Base-by-base conservation (phyloP, 257 asterid species). In the Vinca minor region DNA sequence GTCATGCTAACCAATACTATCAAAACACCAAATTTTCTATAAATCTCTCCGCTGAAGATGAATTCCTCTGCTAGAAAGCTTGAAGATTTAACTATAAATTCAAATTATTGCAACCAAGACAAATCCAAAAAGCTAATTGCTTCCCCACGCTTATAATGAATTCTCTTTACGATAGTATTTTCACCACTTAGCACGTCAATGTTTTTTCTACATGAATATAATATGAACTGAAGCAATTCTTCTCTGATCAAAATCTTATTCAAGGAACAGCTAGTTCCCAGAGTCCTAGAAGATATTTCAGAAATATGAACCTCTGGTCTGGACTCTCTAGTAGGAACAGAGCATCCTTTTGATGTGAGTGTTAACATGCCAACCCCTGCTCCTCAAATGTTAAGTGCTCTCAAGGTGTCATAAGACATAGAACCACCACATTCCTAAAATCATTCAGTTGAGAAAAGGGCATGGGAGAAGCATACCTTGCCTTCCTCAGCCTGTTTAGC, bases 401-500 rank as follows among this genome's bases (percentile, higher is more conserved):
- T 56, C 38, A 23, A 50, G 57, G 42, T 41, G 26, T 28, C 31
- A 64, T 49, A 29, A 71, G n/a, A n/a, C 8, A 15, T 32, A 44
- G 38, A 55, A 41, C 59, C 36, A 31, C 13, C 25, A n/a, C n/a
- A 39, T 26, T 35, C 29, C 32, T 20, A 39, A 26, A 31, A n/a
- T 62, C 63, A 64, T 26, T 8, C 15, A 21, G 36, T 39, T 1
- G 31, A 63, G 4, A 13, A 17, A 26, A 20, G 13, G 31, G n/a
- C 32, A 7, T 49, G 15, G 9, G 11, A n/a, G n/a, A 44, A 58
- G 60, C 47, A 65, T 81, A 89, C 99, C 95, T 89, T 93, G 68
- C 96, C 96, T 77, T 93, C 97, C 84, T 93, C 99, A 46, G 94
- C 82, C 66, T 85, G 99, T 77, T 89, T 89, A 42, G 96, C 85